phyloP scores from a whole-genome alignment of 495 filamentous ascomycete species.

The Stereocaulon alpinum region DNA sequence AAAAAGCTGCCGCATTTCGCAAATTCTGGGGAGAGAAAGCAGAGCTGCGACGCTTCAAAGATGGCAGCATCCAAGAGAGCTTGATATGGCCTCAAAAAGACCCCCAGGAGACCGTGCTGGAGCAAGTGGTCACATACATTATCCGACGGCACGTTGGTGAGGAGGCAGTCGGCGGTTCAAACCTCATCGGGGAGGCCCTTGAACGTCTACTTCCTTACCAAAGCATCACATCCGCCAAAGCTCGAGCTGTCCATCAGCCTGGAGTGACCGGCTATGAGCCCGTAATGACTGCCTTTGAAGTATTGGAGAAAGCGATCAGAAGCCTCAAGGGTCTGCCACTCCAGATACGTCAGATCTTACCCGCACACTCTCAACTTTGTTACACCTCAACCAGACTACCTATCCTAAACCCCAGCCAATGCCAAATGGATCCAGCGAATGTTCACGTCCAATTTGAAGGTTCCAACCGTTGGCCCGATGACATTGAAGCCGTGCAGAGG shows the following conservation, averaged over 20 bases:
- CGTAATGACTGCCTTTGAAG: slow-evolving; percentile 52
- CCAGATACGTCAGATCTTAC: slow-evolving; percentile 62
- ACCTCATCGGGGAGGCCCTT: slow-evolving; percentile 40
- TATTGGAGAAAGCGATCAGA: slow-evolving; percentile 62
- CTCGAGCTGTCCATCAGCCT: slow-evolving; percentile 42
- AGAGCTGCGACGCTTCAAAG: slow-evolving; percentile 45
- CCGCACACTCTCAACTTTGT: slow-evolving; percentile 60
- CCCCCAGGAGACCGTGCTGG: slow-evolving; percentile 51
- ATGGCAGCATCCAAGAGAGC: slow-evolving; percentile 50
- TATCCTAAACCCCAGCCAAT: slow-evolving; percentile 21
- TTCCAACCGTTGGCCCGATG: slow-evolving; percentile 88
- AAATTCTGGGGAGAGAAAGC: slow-evolving; percentile 46
- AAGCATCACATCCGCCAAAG: slow-evolving; percentile 31
- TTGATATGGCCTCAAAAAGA: slow-evolving; percentile 65
- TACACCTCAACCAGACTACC: slow-evolving; percentile 55
- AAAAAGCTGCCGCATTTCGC: slow-evolving; percentile 36
- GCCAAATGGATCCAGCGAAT: slow-evolving; percentile 38
- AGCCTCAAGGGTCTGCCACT: slow-evolving; percentile 70
- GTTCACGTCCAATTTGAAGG: slow-evolving; percentile 84
- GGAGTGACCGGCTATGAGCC: slow-evolving; percentile 50
- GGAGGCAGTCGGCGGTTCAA: slow-evolving; percentile 18
- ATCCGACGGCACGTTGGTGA: slow-evolving; percentile 51
- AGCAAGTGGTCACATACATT: slow-evolving; percentile 72
- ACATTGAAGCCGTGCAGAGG: slow-evolving; percentile 77
- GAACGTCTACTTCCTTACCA: slow-evolving; percentile 40